Base-by-base conservation (phyloP, 345 rosid genomes). In the Eutrema heterophyllum region DNA sequence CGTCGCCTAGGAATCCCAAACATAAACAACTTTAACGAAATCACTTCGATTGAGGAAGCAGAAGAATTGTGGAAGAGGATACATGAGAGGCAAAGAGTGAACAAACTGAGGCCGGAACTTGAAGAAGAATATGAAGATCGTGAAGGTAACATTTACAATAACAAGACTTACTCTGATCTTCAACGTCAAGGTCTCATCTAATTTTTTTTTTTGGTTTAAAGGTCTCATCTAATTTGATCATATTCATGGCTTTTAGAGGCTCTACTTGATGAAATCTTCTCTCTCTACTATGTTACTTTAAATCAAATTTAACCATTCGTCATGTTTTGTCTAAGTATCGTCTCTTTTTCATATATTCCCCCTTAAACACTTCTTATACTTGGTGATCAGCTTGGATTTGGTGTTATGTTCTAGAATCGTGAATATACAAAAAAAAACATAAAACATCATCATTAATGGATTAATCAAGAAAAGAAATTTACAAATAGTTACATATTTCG, bases 41-140 rank as follows among this genome's bases (percentile, higher is more conserved):
- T 96, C 80, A 96, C 98, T 16, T 89, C 96, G 0, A 96, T 96
- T 43, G 85, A 84, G 87, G 99, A 95, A 86, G 99, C 98, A 7
- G 84, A 90, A 66, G 94, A 86, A n/a, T 74, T 95, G 49, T 95
- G 99, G 99, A 90, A 89, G 78, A 89, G 48, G 79, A 95, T 95
- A 67, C 97, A 89, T 71, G 91, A 84, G 68, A 79, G 89, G 76
- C 93, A 87, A 77, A 98, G 99, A 64, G 64, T 83, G 80, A 90
- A 86, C 74, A 92, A 96, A 78, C 92, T 98, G 99, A 91, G 98
- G 7, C 99, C 99, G 0, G 99, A 96, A 63, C 96, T 96, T 5
- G 99, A 96, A 81, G 99, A 96, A 80, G 99, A 96, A 66, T 96
- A 92, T n/a, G 99, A 96, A 76, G 99, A 96, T 74, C 87, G 74